These are phyloP conservation scores for Aspergillus ostianus DNA, from an alignment of 495 filamentous ascomycete genomes.

Conservation along the genomic window DNA sequence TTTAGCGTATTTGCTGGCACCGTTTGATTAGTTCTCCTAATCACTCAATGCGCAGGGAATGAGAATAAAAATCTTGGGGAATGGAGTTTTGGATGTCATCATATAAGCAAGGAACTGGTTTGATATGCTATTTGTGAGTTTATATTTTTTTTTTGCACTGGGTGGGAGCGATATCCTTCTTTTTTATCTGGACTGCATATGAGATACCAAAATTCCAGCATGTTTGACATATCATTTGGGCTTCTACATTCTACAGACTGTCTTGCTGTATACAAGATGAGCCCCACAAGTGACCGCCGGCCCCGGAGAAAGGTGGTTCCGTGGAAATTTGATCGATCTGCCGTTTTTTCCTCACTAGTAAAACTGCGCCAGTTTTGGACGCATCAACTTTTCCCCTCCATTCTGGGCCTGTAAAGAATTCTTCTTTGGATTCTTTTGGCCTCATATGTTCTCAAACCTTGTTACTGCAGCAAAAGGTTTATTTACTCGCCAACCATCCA, in stretches of 20 bases:
- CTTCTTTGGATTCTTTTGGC: slow-evolving; percentile 11
- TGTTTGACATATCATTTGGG: not conserved
- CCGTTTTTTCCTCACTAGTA: slow-evolving; percentile 12
- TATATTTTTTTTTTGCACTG: not conserved
- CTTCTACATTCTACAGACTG: not conserved
- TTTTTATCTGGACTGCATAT: slow-evolving; percentile 5
- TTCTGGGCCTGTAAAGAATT: not conserved
- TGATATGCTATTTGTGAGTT: slow-evolving; percentile 1
- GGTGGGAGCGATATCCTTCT: slow-evolving; percentile 2
- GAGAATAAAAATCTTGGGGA: not conserved
- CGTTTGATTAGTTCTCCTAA: no score
- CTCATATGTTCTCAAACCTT: slow-evolving; percentile 46
- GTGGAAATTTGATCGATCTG: slow-evolving; percentile 38
- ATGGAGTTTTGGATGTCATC: not conserved
- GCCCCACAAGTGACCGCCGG: slow-evolving; percentile 11
- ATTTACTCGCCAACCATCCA: slow-evolving; percentile 33
- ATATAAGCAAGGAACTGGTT: not conserved
- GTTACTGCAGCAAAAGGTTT: slow-evolving; percentile 47
- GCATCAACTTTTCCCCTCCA: slow-evolving; percentile 22
- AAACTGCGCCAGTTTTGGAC: slow-evolving; percentile 11
- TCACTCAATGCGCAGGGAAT: not conserved
- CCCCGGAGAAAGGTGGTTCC: slow-evolving; percentile 37
- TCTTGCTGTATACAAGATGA: not conserved
- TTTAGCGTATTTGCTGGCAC: not conserved
- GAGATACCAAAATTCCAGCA: not conserved